Conservation (phyloP, 2,329 filamentous ascomycete species). For the Polytolypa hystricis region DNA sequence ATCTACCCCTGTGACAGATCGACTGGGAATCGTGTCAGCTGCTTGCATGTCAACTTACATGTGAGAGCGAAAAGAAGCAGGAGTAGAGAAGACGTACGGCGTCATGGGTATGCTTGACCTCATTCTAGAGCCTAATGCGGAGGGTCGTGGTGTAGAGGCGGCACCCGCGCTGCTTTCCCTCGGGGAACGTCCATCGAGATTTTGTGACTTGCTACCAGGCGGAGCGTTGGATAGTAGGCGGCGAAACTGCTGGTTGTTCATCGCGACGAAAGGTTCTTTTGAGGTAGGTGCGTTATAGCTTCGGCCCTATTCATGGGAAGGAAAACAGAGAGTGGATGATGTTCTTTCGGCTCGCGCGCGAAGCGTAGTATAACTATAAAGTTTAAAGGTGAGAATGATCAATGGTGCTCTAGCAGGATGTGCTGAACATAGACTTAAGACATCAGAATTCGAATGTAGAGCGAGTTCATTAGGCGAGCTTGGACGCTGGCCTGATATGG, state of each 20-base stretch:
- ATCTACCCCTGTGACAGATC: conserved; percentile 55
- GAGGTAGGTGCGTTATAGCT: no score
- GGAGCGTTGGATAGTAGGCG: conserved; percentile 56
- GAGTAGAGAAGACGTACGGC: conserved; percentile 46
- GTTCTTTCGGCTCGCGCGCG: no score
- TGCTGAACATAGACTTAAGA: no score
- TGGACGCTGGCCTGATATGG: no score
- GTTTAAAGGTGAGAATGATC: no score
- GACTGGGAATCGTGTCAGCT: conserved; percentile 29
- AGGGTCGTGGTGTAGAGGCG: conserved; percentile 34
- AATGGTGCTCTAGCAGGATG: no score
- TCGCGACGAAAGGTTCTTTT: no score
- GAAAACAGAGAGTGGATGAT: no score
- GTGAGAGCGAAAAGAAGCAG: neutral
- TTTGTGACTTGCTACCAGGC: conserved; percentile 25
- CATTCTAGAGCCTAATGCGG: conserved; percentile 62
- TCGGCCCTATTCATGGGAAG: no score
- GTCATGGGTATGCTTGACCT: conserved; percentile 86
- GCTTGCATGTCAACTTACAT: conserved; percentile 4
- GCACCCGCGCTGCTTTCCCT: conserved; percentile 15
- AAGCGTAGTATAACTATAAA: no score
- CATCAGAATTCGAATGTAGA: no score
- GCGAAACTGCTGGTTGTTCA: conserved; percentile 96
- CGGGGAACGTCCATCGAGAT: conserved; percentile 13
- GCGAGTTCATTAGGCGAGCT: no score